Percentiles rank a stretch among this genome's conserved stretches.
These are phyloP conservation scores for Penicillium sp. DNA, from an alignment of 2,329 filamentous ascomycete genomes.

Conservation along the genomic window DNA sequence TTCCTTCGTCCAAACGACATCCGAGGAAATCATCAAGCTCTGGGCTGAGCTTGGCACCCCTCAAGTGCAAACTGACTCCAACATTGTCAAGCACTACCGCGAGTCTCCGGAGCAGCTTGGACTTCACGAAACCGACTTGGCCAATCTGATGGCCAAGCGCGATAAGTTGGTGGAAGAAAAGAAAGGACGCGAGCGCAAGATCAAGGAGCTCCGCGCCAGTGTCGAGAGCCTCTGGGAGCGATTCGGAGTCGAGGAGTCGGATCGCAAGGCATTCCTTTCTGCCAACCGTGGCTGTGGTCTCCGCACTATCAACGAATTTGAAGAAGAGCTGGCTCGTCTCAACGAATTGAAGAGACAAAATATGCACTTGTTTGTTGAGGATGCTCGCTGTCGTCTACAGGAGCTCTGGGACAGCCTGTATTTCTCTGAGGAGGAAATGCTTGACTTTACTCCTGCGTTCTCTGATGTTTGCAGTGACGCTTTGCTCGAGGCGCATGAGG, in stretches of 20 bases:
- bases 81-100: slow-evolving; percentile 85
- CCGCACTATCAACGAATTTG: slow-evolving; percentile 91
- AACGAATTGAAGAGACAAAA: slow-evolving; percentile 96
- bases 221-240: slow-evolving; percentile 92
- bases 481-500: slow-evolving; percentile 89
- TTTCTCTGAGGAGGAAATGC: slow-evolving; percentile 97
- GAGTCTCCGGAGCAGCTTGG: slow-evolving; percentile 93
- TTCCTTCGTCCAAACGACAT: slow-evolving; percentile 69
- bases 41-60: slow-evolving; percentile 96
- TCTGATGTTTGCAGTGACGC: slow-evolving; percentile 97
- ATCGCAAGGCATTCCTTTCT: slow-evolving; percentile 82
- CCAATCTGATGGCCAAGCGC: slow-evolving; percentile 68
- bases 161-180: slow-evolving; percentile 90
- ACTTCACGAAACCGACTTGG: slow-evolving; percentile 82
- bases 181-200: slow-evolving; percentile 72
- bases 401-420: slow-evolving; percentile 94
- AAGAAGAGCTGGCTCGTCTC: slow-evolving; percentile 81
- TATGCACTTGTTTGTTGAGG: slow-evolving; percentile 92
- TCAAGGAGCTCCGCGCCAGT: slow-evolving; percentile 72
- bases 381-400: slow-evolving; percentile 85
- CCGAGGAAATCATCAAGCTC: slow-evolving; percentile 85
- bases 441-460: slow-evolving; percentile 95
- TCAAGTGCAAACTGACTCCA: slow-evolving; percentile 84
- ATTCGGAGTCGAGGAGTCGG: slow-evolving; percentile 76
- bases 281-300: slow-evolving; percentile 88